These are phyloP conservation scores for Udeniomyces megalosporus DNA, from an alignment of 768 basidiomycete species.

Conservation along the genomic window DNA sequence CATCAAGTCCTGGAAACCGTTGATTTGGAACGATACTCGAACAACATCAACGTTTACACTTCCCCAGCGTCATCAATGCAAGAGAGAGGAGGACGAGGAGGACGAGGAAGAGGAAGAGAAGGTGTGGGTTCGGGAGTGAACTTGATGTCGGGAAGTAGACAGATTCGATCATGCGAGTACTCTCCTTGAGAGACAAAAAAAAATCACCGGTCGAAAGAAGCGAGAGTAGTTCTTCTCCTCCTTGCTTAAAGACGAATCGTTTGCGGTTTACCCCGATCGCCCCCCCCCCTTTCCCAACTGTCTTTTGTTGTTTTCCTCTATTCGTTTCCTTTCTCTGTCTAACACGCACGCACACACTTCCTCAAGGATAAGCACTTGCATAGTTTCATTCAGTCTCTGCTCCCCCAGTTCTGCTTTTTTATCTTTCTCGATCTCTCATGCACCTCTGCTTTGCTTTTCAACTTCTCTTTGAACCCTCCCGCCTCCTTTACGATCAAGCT, in stretches of 20 bases:
- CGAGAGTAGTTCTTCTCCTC: no score
- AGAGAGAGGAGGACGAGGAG: background rate
- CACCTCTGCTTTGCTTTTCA: background rate
- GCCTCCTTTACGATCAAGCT: background rate
- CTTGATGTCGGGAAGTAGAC: background rate
- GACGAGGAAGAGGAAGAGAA: slow-evolving; percentile 3
- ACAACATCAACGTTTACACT: background rate
- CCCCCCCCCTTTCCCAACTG: background rate
- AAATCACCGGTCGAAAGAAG: no score
- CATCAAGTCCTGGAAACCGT: background rate
- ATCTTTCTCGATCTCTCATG: background rate
- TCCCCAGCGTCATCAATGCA: background rate
- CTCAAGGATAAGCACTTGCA: background rate
- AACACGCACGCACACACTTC: background rate
- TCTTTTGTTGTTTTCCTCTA: background rate
- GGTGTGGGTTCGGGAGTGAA: background rate
- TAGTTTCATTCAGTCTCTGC: background rate
- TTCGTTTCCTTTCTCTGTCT: background rate
- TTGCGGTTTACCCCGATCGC: background rate
- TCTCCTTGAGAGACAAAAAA: no score
- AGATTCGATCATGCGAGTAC: background rate
- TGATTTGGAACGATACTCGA: background rate
- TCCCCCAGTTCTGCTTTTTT: background rate
- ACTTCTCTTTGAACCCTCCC: background rate
- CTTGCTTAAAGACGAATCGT: no score